Evolutionary conservation across 306 rosid species (phyloP).

Genomic region (Cicer arietinum): DNA sequence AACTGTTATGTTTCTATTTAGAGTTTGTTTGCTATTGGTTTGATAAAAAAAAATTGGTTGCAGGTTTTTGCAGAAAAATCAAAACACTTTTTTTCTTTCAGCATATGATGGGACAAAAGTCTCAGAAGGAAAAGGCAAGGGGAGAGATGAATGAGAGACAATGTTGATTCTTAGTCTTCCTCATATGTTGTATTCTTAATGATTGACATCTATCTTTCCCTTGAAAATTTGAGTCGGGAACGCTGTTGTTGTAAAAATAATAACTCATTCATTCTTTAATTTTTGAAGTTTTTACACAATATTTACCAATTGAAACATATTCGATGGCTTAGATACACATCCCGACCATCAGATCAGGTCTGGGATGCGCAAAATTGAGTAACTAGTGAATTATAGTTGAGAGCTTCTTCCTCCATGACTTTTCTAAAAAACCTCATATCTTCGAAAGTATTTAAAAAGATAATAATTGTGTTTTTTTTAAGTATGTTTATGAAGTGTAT

Average conservation of each 20-base stretch:
- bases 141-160: conserved; percentile 64
- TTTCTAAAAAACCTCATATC: background rate
- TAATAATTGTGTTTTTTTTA: too few relatives aligned
- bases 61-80: conserved; percentile 93
- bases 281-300: conserved; percentile 20
- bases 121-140: conserved; percentile 73
- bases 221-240: conserved; percentile 40
- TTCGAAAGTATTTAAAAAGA: background rate
- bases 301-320: conserved; percentile 10
- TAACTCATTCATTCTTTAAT: conserved; percentile 59
- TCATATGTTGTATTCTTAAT: conserved; percentile 44
- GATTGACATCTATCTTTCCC: conserved; percentile 40
- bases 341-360: conserved; percentile 4
- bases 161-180: conserved; percentile 26
- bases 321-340: conserved; percentile 20
- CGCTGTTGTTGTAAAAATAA: conserved; percentile 63
- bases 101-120: conserved; percentile 68
- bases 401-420: background rate
- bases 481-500: too few relatives aligned
- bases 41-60: conserved; percentile 31
- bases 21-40: conserved; percentile 36
- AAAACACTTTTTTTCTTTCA: conserved; percentile 69
- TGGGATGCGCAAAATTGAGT: conserved; percentile 27
- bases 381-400: background rate
- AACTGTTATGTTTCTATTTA: background rate